Evolutionary conservation across 2,329 filamentous ascomycete genomes (phyloP).

Genomic region (Phaeoacremonium minimum): DNA sequence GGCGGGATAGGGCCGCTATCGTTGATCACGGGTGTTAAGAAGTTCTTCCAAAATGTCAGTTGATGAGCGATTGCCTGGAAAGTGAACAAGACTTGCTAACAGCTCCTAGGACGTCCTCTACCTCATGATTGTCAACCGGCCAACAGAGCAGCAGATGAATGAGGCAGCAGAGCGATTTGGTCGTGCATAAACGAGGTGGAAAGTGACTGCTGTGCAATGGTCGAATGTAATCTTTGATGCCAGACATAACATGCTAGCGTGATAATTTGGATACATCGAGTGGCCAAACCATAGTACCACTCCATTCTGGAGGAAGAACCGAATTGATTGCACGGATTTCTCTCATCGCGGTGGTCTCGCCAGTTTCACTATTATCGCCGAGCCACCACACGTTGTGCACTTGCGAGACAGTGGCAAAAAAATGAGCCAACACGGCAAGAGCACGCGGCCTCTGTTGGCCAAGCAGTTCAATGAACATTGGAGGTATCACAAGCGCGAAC

Average conservation of each 20-base stretch:
- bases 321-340: conserved; percentile 18
- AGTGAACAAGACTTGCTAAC: background rate
- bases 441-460: conserved; percentile 15
- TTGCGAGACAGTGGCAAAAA: conserved; percentile 16
- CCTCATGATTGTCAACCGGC: conserved; percentile 9
- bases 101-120: conserved; percentile 9
- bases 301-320: conserved; percentile 14
- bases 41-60: conserved; percentile 8
- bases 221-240: too few species aligned
- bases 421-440: conserved; percentile 18
- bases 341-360: conserved; percentile 14
- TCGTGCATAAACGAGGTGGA: too few species aligned
- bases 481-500: conserved; percentile 17
- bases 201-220: too few species aligned
- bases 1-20: conserved; percentile 1
- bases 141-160: conserved; percentile 5
- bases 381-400: conserved; percentile 19
- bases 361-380: conserved; percentile 7
- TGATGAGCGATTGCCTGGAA: too few species aligned
- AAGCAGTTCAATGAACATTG: conserved; percentile 16
- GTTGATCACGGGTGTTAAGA: conserved; percentile 7
- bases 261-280: conserved; percentile 10
- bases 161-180: background rate
- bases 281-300: conserved; percentile 16
- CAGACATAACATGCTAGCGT: background rate